Evolutionary conservation across 495 filamentous ascomycete genomes (phyloP), one percentile per base, ranked within the genome.

Genomic region (Hypoxylon lienhwacheense): DNA sequence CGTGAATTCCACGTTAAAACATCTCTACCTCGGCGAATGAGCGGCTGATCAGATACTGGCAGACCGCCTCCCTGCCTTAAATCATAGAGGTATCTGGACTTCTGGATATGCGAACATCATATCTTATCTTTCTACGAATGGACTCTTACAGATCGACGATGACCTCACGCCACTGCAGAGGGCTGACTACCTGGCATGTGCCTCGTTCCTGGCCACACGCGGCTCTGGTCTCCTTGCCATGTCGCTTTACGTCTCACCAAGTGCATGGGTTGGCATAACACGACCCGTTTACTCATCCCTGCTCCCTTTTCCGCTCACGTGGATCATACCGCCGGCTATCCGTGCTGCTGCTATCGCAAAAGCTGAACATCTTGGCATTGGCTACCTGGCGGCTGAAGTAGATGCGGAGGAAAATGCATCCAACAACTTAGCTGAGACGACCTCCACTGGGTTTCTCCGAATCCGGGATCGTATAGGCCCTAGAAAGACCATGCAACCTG

Each of bases 191-290:
- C 74, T 83, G 40, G 87, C 93, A 46, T 81, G 92, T 37, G 70
- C 72, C n/a, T 67, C 87, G 48, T 88, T 86, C 66, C 59, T 90
- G 49, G 75, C 79, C 62, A 75, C 80, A 20, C 81, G 82, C 56
- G 85, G 80, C 33, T 75, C 82, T 59, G 76, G 81, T 15, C 82
- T 95, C 45, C 56, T 93, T 59, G 83, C 88, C 55, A 82, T 92
- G 59, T 90, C 82, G 43, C 85, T 98, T 59, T 97, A 93, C 71
- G 84, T 91, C 64, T 93, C 89, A 29, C 85, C 84, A 55, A 80
- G 86, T 50, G 97, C 96, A 72, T 98, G 91, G 77, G 75, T 79
- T 50, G 63, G 70, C 37, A 66, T 75, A 28, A 95, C 89, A 25
- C 83, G 87, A 5, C 88, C 90, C 6, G 83, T 88, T 24, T 92